Evolutionary conservation across 805 yeast species (phyloP).

Genomic region (Wickerhamiella parazyma): DNA sequence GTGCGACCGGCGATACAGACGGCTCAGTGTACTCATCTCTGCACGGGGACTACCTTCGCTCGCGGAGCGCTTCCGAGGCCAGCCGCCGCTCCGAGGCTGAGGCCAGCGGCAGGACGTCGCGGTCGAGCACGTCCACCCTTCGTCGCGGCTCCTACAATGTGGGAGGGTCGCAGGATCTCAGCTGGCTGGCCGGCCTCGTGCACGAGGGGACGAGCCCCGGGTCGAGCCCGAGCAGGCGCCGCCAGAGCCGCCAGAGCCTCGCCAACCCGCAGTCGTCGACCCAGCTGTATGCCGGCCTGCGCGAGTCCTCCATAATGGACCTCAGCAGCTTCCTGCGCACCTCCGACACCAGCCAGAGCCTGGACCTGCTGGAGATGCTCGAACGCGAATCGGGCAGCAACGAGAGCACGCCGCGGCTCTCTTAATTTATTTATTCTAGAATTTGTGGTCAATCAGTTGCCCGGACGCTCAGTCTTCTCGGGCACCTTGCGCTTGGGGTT

Average conservation of each 20-base stretch:
- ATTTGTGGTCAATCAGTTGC: no score
- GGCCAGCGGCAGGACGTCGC: not conserved
- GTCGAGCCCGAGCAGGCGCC: not conserved
- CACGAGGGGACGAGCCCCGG: conserved; percentile 15
- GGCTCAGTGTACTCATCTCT: not conserved
- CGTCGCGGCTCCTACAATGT: not conserved
- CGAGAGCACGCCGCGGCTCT: not conserved
- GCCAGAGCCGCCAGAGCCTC: no score
- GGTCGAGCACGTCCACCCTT: not conserved
- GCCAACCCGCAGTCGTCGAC: conserved; percentile 6
- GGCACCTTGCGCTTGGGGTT: conserved; percentile 1
- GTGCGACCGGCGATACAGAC: no score
- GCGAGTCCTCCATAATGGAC: conserved; percentile 24
- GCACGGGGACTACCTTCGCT: not conserved
- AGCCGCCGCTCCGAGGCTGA: conserved; percentile 1
- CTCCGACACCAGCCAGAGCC: conserved; percentile 3
- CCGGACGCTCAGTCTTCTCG: not conserved
- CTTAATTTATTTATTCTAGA: not conserved
- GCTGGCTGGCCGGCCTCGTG: conserved; percentile 25
- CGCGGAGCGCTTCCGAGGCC: conserved; percentile 1
- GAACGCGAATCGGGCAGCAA: not conserved
- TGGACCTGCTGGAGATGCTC: conserved; percentile 1
- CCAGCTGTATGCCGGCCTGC: conserved; percentile 23
- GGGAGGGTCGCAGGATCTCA: conserved; percentile 20
- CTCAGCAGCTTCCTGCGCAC: conserved; percentile 21